Base-by-base conservation (phyloP, 345 rosid genomes). In the Carallia pectinifolia region DNA sequence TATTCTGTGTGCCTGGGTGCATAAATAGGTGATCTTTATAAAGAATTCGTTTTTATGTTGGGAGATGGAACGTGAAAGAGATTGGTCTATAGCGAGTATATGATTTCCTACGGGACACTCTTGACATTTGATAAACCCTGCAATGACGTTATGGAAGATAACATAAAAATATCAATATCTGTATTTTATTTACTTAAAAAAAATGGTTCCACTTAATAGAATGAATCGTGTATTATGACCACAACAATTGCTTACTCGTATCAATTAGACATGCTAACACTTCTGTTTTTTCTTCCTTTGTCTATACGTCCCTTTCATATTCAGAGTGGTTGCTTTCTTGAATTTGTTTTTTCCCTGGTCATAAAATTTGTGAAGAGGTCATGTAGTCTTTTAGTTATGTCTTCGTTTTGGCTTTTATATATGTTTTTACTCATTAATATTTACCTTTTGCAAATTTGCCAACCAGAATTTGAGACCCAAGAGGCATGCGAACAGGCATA, bases 401-500 rank as follows among this genome's bases (percentile, higher is more conserved):
- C 44, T 53, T 12, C 10, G 1, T 64, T 61, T 13, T 65, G 69
- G 50, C 38, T n/a, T 61, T 30, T 34, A 38, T 60, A 9, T 6
- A n/a, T 33, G n/a, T 16, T 31, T 34, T 15, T 58, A 16, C 17
- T 1, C 38, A 27, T 56, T 10, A 56, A 19, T 56, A 56, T 27
- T 27, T 19, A 3, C 16, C 23, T 23, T 12, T 71, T 52, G 50
- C 50, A 44, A 44, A 44, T 58, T 69, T 52, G 61, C 64, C 52
- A 70, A 72, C 48, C 86, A 94, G 99, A 95, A 82, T 92, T 92
- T 38, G 97, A 92, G 80, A 76, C 79, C 59, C 76, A 71, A 34
- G 97, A 85, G 69, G 80, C 99, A 38, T 95, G 97, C 52, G 92
- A 90, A 75, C 93, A 82, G 76, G 99, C 97, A 4, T 92, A 90